Percentiles rank a stretch among this genome's conserved stretches.
phyloP scores from a whole-genome alignment of 2,329 filamentous ascomycete genomes.

The Neodidymelliopsis sp. region DNA sequence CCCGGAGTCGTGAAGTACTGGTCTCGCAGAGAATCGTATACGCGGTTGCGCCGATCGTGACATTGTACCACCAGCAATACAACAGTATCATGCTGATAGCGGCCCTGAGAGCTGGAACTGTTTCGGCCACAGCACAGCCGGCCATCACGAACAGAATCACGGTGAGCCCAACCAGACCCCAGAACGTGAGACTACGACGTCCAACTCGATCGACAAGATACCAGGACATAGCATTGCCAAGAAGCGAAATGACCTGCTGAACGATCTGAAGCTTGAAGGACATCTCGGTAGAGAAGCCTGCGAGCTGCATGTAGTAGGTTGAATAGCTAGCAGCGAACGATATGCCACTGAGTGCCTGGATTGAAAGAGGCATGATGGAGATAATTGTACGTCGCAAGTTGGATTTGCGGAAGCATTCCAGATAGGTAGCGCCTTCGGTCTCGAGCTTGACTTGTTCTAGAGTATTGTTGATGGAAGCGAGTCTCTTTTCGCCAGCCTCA shows the following conservation, averaged over 20 bases:
- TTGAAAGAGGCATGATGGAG: slow-evolving; percentile 56
- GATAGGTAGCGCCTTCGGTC: slow-evolving; percentile 70
- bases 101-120: slow-evolving; percentile 52
- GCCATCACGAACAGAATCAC: slow-evolving; percentile 80
- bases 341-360: slow-evolving; percentile 48
- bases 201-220: slow-evolving; percentile 77
- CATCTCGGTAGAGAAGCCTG: slow-evolving; percentile 37
- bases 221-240: slow-evolving; percentile 76
- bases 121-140: slow-evolving; percentile 58
- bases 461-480: slow-evolving; percentile 38
- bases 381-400: slow-evolving; percentile 79
- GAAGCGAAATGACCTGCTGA: slow-evolving; percentile 62
- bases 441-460: slow-evolving; percentile 47
- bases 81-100: slow-evolving; percentile 30
- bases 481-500: slow-evolving; percentile 23
- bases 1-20: slow-evolving; percentile 80
- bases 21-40: slow-evolving; percentile 86
- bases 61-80: slow-evolving; percentile 73
- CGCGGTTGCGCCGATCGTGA: slow-evolving; percentile 84
- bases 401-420: slow-evolving; percentile 80
- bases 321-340: slow-evolving; percentile 39
- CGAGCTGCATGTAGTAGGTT: slow-evolving; percentile 55
- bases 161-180: slow-evolving; percentile 66
- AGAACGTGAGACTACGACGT: slow-evolving; percentile 75
- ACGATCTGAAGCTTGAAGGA: slow-evolving; percentile 57